A percentile compares a stretch with the other conserved stretches of the same genome.
Evolutionary conservation across 306 rosid genomes (phyloP).

Genomic region (Adenanthera pavonina): DNA sequence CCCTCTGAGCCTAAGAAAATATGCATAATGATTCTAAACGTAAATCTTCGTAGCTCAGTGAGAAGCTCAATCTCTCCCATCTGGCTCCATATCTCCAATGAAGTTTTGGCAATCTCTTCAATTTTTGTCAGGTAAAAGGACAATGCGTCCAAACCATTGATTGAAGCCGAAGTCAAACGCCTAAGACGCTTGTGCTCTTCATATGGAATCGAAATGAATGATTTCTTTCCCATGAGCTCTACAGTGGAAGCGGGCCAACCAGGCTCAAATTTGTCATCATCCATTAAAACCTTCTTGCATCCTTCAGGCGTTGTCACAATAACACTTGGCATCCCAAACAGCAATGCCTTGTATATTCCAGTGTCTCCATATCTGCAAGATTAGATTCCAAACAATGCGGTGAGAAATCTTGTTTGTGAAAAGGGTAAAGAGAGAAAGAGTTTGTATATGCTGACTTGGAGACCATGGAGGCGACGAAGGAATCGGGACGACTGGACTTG

Average conservation of each 20-base stretch:
- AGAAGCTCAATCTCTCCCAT: slow-evolving; percentile 71
- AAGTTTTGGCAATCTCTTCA: slow-evolving; percentile 47
- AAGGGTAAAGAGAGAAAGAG: not conserved
- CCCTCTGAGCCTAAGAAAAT: slow-evolving; percentile 75
- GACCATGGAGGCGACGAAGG: slow-evolving; percentile 55
- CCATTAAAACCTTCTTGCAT: slow-evolving; percentile 66
- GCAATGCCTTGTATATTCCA: slow-evolving; percentile 73
- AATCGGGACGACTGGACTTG: slow-evolving; percentile 70
- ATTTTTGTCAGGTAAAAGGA: slow-evolving; percentile 58
- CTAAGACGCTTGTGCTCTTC: slow-evolving; percentile 84
- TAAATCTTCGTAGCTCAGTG: slow-evolving; percentile 63
- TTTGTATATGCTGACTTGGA: not conserved
- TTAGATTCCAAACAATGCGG: not conserved
- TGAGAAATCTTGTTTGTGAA: not conserved
- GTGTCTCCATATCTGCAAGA: slow-evolving; percentile 66
- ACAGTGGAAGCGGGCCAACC: slow-evolving; percentile 83
- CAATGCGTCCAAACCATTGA: slow-evolving; percentile 77
- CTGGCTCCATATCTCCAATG: slow-evolving; percentile 66
- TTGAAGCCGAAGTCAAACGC: slow-evolving; percentile 72
- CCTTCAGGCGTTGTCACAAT: slow-evolving; percentile 71
- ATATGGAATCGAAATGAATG: slow-evolving; percentile 60
- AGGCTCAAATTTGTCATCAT: slow-evolving; percentile 64
- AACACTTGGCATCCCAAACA: slow-evolving; percentile 82
- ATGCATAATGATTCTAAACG: slow-evolving; percentile 69
- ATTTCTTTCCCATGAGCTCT: slow-evolving; percentile 75